Evolutionary conservation across 805 yeast genomes (phyloP), one percentile per base, ranked within the genome.

Genomic region (Candida bentonensis): DNA sequence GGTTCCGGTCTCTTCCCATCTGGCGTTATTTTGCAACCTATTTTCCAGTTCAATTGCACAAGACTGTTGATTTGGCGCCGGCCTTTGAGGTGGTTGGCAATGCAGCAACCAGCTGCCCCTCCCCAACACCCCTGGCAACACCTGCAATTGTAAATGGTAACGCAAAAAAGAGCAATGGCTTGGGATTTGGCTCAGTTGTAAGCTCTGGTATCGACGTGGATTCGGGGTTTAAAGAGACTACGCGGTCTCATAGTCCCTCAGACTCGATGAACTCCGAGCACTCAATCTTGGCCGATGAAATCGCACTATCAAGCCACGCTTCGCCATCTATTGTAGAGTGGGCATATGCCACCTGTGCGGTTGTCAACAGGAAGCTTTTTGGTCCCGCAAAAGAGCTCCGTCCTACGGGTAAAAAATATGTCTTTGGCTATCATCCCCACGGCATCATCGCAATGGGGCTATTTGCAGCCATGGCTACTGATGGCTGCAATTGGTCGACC

Each of bases 401-500:
- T 20, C 46, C 57, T 2, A 53, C 60, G 2, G 64, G 64, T 21
- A 47, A 51, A 2, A 66, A 81, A 28, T 89, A 92, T 60, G 75
- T 89, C 2, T 89, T 89, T 62, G 94, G 96, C 0, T 80, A 85
- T 56, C 96, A 88, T 61, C 98, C 98, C 0, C 98, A 92, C 60
- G 98, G 98, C 0, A 88, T 89, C 15, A 87, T 88, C 11, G 83
- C 95, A 1, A 71, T 88, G 73, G 96, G 96, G 2, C 88, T 81
- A 1, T 78, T 88, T 59, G 95, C 95, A 1, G 78, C 80, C 0
- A 66, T 88, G 49, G 86, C 81, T 0, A 83, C 94, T 3, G 87
- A 88, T 48, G 89, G 94, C 21, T 78, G 86, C 3, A 70, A 74
- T 21, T 80, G 82, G 70, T 66, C 74, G 20, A 61, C 70, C 20